Base-by-base conservation (phyloP, 164 flowering plant genomes). In the Nelumbo lutea region DNA sequence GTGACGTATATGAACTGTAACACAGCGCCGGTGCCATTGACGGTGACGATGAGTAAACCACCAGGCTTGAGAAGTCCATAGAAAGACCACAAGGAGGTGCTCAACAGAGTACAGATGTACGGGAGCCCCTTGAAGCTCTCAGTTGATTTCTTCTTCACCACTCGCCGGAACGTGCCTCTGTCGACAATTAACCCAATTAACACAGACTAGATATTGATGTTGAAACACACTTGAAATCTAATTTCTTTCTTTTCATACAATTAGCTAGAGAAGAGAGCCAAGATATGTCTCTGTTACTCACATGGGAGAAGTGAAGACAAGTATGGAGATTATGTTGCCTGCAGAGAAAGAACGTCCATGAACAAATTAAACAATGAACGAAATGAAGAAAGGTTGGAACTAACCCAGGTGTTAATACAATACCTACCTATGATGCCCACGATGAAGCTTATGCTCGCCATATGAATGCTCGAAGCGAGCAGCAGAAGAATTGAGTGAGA, bases 11-110 rank as follows among this genome's bases (percentile, higher is more conserved):
- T 72, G 62, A 82, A 69, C 48, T 90, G 86, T 42, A 88, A 51
- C 46, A 73, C 50, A 14, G 83, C 83, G 1, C 97, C 97, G 15
- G 80, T 76, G 3, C 83, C 90, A 71, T 92, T 92, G 55, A 90
- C 90, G 0, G 97, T 86, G 61, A 66, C 65, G 13, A 92, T 64
- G 4, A 88, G 86, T 2, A 84, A 65, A 46, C 87, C 94, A 1
- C 78, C 90, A 0, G 97, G 90, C 76, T 90, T 89, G 15, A 91
- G 81, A 48, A 88, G 45, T 41, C 94, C 97, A 74, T 91, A 92
- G 70, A 81, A 92, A 9, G 83, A 75, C 97, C 97, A 88, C 58
- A 92, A 48, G 47, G 84, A 76, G 14, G 91, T 82, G 79, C 92
- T 82, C 42, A 92, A 67, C 3, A 92, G 72, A 0, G 96, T 86